Conservation (phyloP, 2,329 filamentous ascomycete species). For the Fusarium sp. region DNA sequence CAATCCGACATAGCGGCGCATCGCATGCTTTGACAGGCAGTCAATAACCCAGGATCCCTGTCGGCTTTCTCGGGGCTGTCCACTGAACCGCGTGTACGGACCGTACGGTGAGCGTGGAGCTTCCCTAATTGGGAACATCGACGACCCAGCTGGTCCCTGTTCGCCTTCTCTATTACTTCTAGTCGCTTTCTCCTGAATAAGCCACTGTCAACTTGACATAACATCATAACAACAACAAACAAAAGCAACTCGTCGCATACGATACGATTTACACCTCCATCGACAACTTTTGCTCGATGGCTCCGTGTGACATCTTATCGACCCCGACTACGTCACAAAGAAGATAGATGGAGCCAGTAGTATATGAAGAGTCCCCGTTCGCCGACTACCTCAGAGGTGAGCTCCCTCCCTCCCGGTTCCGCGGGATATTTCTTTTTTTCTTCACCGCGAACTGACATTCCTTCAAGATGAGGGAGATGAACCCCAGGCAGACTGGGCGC, state of each 20-base stretch:
- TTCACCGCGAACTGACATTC: conserved; percentile 14
- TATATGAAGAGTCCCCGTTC: conserved; percentile 87
- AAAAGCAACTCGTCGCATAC: conserved; percentile 2
- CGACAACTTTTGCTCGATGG: conserved; percentile 45
- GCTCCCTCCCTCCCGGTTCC: conserved; percentile 15
- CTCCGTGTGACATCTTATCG: conserved; percentile 45
- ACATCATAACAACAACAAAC: conserved; percentile 25
- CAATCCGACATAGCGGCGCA: conserved; percentile 16
- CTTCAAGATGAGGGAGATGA: conserved; percentile 60
- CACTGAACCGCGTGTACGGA: conserved; percentile 31
- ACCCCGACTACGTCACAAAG: conserved; percentile 45
- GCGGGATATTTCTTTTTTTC: not conserved
- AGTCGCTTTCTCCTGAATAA: conserved; percentile 40
- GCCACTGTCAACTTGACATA: conserved; percentile 6
- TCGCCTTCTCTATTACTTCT: conserved; percentile 31
- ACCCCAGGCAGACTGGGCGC: conserved; percentile 60
- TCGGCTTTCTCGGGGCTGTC: conserved; percentile 23
- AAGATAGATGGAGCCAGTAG: conserved; percentile 79
- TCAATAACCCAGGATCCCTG: conserved; percentile 24
- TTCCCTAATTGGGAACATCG: conserved; percentile 44
- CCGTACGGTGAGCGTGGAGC: conserved; percentile 43
- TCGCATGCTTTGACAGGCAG: conserved; percentile 27
- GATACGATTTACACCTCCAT: conserved; percentile 18
- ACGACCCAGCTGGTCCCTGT: conserved; percentile 42
- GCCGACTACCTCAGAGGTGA: conserved; percentile 90